Evolutionary conservation across 2,329 filamentous ascomycete genomes (phyloP), one percentile per base, ranked within the genome.

Genomic region (Colletotrichum trifolii): DNA sequence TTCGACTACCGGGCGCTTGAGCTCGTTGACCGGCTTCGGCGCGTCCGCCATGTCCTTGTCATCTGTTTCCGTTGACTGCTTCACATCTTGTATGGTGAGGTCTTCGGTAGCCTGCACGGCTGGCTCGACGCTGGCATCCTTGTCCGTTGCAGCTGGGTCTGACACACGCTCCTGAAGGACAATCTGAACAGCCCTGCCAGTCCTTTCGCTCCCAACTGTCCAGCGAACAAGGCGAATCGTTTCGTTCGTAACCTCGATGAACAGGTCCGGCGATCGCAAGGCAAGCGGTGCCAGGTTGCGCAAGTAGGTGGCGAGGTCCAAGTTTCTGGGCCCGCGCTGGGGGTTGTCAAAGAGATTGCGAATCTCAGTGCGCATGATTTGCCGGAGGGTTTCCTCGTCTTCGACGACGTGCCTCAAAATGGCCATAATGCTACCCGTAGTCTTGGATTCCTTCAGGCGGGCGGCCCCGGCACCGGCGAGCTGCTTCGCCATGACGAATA

Each of bases 401-500:
- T 99, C 96, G 58, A 98, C 88, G 69, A 99, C 90, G 73, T 99
- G 96, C 45, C 96, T 90, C 47, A 99, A 81, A 56, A 97, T 90
- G 11, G 95, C 86, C 85, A 98, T 90, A 71, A 97, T 91, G 62
- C 91, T 86, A 25, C 82, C 76, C 3, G 82, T 81, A 43, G 87
- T 78, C 57, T 81, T 81, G 2, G 80, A 82, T 45, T 85, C 82
- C 66, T 80, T 83, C 9, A 99, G 85, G 59, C 90, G 90, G 59
- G 91, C 87, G 36, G 93, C 92, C 7, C 92, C 91, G 36, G 89
- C 86, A 34, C 91, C 92, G 17, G 93, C 90, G 64, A 98, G 87
- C 75, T 98, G 95, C 76, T 96, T 97, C 62, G 95, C 89, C 92
- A 98, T 97, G 55, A 97, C 87, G 77, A 99, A 98, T 25, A 99